Base-by-base conservation (phyloP, 257 asterid genomes). In the Avicennia marina region DNA sequence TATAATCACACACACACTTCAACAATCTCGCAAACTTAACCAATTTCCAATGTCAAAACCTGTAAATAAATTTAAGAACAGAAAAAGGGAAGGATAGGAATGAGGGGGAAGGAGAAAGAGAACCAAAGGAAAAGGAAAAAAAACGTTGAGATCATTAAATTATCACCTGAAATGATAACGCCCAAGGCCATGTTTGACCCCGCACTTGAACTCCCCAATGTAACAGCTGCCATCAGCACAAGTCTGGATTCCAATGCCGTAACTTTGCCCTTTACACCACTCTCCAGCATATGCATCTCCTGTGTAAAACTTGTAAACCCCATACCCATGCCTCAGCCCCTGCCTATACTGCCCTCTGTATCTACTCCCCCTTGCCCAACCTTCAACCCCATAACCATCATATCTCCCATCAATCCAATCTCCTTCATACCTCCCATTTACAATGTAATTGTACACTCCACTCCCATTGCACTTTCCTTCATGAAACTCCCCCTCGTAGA, bases 191-290 rank as follows among this genome's bases (percentile, higher is more conserved):
- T 83, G 91, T 33, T 80, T 83, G 17, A 80, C 71, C 21, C 81
- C 91, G 19, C 56, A 47, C 63, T 77, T 83, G 61, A 83, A 83
- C 45, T 77, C 81, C 20, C 91, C 91, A 26, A 61, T 12, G 39
- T 72, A 83, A 33, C 75, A 77, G 69, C 91, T 83, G 3, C 85
- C 91, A 67, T 83, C 87, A 17, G 79, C 76, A 72, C 87, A 83
- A 47, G 79, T 77, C 69, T 83, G 91, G 22, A 75, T 51, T 5
- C 91, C 91, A 39, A 73, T 56, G 12, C 91, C 91, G 38, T 83
- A 81, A 40, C 87, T 83, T 65, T 83, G 85, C 1, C 91, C 91
- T 65, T 70, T 80, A 60, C 60, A 80, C 91, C 91, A 83, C 43
- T 77, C 81, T 21, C 91, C 91, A 34, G 76, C 65, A 58, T 80